Base-by-base conservation (phyloP, 768 basidiomycete species). In the Trametes coccinea region DNA sequence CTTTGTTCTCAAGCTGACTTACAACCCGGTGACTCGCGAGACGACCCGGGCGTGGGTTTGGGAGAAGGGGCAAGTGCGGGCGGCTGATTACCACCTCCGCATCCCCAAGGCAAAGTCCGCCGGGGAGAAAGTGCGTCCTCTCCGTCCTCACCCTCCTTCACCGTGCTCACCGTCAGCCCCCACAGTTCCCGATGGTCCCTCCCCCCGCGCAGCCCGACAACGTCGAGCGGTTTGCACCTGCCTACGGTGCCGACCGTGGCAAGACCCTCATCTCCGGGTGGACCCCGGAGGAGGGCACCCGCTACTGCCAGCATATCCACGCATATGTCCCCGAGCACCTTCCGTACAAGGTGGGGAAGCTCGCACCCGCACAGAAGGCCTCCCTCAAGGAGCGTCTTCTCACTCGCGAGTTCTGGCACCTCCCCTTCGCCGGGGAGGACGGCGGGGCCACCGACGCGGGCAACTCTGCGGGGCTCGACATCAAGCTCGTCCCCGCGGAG, bases 301-400 rank as follows among this genome's bases (percentile, higher is more conserved):
- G 66, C 40, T 66, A 66, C 62, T 66, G 66, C 62, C 55, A 61
- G 51, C 59, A 63, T 30, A 49, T 66, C 40, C 53, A 66, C 45
- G 66, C 59, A 16, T 61, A 51, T 47, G 66, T 66, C 17, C 66
- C 66, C 55, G 62, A 48, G 52, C 45, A 66, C 56, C 62, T 66
- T 13, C 50, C 66, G 13, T 66, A 64, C 62, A 57, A 53, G 54
- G 43, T 64, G 46, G 62, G 62, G 39, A 56, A 54, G 59, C 50
- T 56, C 59, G 57, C 60, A 31, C 33, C 31, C 51, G 49, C 53
- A 43, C 63, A 31, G 53, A 56, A 52, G 56, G 48, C 47, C 29
- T 51, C 62, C 40, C 59, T 66, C 31, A 40, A n/a, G 29, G 50
- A 61, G 59, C 59, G 56, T 30, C 16, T 62, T 14, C 52, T 57